Conservation (phyloP, 352 stramenopile species). For the Globisporangium uncinulatum region DNA sequence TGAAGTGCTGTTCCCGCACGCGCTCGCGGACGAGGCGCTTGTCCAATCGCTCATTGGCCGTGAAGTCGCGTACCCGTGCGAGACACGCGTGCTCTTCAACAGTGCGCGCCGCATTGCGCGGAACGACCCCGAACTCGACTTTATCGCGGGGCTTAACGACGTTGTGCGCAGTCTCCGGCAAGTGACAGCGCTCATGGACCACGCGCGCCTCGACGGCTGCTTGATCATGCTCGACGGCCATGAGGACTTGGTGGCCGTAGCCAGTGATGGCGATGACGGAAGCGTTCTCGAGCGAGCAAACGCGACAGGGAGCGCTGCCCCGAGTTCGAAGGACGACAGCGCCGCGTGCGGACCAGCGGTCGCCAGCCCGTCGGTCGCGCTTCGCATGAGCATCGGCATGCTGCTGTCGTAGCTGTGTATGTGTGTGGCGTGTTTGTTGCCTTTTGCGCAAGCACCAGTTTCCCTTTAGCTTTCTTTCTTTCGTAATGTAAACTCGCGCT, state of each 20-base stretch:
- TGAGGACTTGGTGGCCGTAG: conserved; percentile 5
- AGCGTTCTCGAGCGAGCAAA: no score
- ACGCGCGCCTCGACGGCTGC: conserved; percentile 11
- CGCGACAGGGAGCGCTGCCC: no score
- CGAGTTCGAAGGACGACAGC: no score
- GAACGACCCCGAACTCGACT: conserved; percentile 35
- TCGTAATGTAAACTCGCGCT: background rate
- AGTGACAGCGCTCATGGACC: conserved; percentile 15
- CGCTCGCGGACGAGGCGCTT: conserved; percentile 33
- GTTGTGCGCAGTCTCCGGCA: conserved; percentile 17
- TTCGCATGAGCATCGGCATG: conserved; percentile 17
- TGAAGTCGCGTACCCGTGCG: conserved; percentile 29
- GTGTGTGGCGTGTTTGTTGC: background rate
- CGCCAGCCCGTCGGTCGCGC: background rate
- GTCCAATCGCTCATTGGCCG: conserved; percentile 25
- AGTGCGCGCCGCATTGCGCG: conserved; percentile 33
- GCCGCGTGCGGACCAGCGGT: background rate
- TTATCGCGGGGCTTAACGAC: conserved; percentile 28
- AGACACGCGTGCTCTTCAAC: conserved; percentile 40
- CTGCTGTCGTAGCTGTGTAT: conserved; percentile 12
- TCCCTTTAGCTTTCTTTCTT: background rate
- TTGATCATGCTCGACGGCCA: conserved; percentile 11
- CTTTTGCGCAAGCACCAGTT: background rate
- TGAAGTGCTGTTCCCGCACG: conserved; percentile 39
- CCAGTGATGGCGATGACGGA: background rate